Evolutionary conservation across 2,329 filamentous ascomycete species (phyloP), one percentile per base, ranked within the genome.

Genomic region (Ophiostoma pallidulum): DNA sequence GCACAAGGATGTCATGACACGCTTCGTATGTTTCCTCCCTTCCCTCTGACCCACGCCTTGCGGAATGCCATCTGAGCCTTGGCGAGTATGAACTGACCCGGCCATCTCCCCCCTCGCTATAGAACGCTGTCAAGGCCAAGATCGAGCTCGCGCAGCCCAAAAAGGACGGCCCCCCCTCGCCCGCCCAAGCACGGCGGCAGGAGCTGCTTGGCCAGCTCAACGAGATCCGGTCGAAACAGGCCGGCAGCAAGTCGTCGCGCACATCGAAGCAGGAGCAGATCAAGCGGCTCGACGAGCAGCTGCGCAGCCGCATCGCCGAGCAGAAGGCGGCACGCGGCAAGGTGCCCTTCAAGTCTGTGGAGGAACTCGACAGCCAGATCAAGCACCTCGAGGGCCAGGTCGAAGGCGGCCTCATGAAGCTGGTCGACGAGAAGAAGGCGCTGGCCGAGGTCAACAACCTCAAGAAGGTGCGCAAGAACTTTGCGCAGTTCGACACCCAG

Each of bases 371-470:
- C 65, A 74, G 75, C 54, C 80, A 92, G 67, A 92, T 97, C 58
- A 76, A 78, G 51, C 74, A 74, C 45, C 80, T 96, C 46, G 86
- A 95, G 56, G 83, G 83, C 67, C 78, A 91, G 64, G 89, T 97
- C 58, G 86, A 94, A 65, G 78, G 81, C 31, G 91, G 91, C 55
- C 84, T 78, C 64, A 90, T 98, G 84, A 94, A 90, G 71, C 73
- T 98, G 44, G 92, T 97, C 10, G 92, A 98, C 59, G 92, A 97
- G 78, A 94, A 88, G 75, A 97, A 96, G 77, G 82, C 87, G 8
- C 75, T 97, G 18, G 71, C 77, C 43, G 88, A 96, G 59, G 83
- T 95, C 58, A 86, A 84, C 41, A 83, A 71, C 64, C 72, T 97
- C 56, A 83, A 85, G 66, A 94, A 94, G 74, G 78, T 85, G 61